A percentile compares a stretch with the other conserved stretches of the same genome.
phyloP scores from a whole-genome alignment of 2,329 filamentous ascomycete species.

The Trichoderma sp. region DNA sequence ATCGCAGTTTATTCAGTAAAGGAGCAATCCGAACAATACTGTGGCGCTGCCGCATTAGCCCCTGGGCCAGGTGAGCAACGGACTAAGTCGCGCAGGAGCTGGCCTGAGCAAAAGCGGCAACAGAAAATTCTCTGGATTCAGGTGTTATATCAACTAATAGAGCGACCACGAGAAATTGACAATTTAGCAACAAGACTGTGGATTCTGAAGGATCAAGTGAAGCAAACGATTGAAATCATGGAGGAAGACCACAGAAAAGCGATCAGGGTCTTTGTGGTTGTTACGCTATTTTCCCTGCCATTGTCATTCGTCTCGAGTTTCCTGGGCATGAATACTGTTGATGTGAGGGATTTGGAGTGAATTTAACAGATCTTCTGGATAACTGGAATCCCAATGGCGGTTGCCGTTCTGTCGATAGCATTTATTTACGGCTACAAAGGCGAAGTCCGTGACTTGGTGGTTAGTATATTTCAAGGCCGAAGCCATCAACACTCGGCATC shows the following conservation, averaged over 20 bases:
- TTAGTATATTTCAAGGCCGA: background rate
- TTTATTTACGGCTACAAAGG: background rate
- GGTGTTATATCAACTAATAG: background rate
- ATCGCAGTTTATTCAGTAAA: background rate
- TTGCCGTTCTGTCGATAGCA: background rate
- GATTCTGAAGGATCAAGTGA: constrained; percentile 21
- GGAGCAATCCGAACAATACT: too few relatives aligned
- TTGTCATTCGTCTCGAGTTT: constrained; percentile 27
- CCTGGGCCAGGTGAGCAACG: too few relatives aligned
- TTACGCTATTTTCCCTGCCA: constrained; percentile 40
- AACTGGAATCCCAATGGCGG: constrained; percentile 32
- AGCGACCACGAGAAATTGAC: background rate
- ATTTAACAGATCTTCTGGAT: constrained; percentile 42
- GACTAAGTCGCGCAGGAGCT: too few relatives aligned
- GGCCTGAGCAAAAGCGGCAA: too few relatives aligned
- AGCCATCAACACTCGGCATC: background rate
- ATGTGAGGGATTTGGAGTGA: constrained; percentile 38
- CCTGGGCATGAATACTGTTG: constrained; percentile 45
- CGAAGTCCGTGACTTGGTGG: background rate
- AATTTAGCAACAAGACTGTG: background rate
- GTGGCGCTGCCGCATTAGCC: too few relatives aligned
- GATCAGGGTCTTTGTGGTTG: constrained; percentile 39
- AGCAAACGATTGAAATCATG: constrained; percentile 27
- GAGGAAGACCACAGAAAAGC: constrained; percentile 33
- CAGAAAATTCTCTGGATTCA: too few relatives aligned